Base-by-base conservation (phyloP, 192 early-diverging fungal species). In the Rhizophlyctis rosea region DNA sequence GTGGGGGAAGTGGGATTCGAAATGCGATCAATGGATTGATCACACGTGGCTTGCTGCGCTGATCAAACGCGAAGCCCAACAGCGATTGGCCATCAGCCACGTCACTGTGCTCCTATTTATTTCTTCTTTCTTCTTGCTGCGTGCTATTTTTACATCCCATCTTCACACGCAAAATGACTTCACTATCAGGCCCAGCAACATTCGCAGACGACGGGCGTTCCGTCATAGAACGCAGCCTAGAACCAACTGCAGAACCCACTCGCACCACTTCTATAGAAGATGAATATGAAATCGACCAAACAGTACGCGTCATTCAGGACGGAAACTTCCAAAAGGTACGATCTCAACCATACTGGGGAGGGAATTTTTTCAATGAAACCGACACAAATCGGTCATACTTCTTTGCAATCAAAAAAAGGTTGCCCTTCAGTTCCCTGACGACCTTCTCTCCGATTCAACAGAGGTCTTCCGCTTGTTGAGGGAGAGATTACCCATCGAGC, bases 401-500 rank as follows among this genome's bases (percentile, higher is more conserved):
- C 27, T 50, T 50, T 50, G n/a, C n/a, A 47, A 0, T 36, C 34
- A 25, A 16, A 35, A 1, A 21, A 39, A 72, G 67, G 54, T 77
- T 50, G 70, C 75, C 1, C 82, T 99, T 44, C 96, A 99, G 72
- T 99, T 99, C 73, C 93, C 96, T 0, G 96, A 99, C 72, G 84
- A 90, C 24, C 70, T 93, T 13, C 72, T 99, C 24, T 70, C 70
- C 0, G 82, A 89, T 59, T 80, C 94, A 0, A 82, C 86, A 1
- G 58, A 76, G 13, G 84, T 98, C 0, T 81, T 85, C 0, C 59
- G 60, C 2, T 47, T 70, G 34, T 71, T 96, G 54, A 65, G 75
- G 31, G 49, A 76, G 21, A 70, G 73, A 52, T 76, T 83, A 1
- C 59, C 54, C n/a, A 68, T 66, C 3, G 29, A 58, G 21, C 3